A percentile compares a stretch with the other conserved stretches of the same genome.
Conservation (phyloP, 805 yeast genomes). For the Candida xiaguanensis region DNA sequence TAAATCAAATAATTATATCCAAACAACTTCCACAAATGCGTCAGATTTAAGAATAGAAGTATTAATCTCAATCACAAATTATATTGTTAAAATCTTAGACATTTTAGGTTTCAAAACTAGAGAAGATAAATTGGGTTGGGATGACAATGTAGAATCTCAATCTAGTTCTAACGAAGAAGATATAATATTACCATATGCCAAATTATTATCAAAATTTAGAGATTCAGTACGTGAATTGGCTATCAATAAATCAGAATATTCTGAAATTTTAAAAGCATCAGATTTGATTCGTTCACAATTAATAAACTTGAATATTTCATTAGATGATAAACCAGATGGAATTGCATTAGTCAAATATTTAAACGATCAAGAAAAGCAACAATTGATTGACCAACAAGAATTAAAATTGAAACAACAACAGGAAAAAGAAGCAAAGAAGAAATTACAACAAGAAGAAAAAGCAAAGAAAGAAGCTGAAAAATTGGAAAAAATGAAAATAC, state of each 20-base stretch:
- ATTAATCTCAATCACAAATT: constrained; percentile 58
- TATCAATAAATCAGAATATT: constrained; percentile 51
- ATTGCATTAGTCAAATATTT: constrained; percentile 84
- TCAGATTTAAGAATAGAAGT: constrained; percentile 59
- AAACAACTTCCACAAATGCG: constrained; percentile 37
- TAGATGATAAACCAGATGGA: constrained; percentile 83
- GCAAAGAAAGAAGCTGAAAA: constrained; percentile 64
- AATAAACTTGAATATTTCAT: constrained; percentile 70
- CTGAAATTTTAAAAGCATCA: constrained; percentile 58
- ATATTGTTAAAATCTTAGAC: constrained; percentile 65
- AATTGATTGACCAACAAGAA: constrained; percentile 56
- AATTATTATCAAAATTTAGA: constrained; percentile 73
- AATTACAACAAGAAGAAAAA: constrained; percentile 43
- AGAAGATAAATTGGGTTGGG: constrained; percentile 79
- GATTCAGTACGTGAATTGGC: constrained; percentile 77
- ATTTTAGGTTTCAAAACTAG: constrained; percentile 76
- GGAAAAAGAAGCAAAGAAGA: constrained; percentile 57
- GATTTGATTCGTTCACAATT: constrained; percentile 74
- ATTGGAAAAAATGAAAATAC: constrained; percentile 59
- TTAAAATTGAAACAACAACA: constrained; percentile 59
- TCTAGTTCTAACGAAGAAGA: constrained; percentile 49
- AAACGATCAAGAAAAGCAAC: constrained; percentile 63
- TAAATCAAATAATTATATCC: constrained; percentile 68
- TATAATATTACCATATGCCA: constrained; percentile 72
- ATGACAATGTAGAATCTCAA: constrained; percentile 24